phyloP scores from a whole-genome alignment of 192 early-diverging fungal species.

The Linnemannia exigua region DNA sequence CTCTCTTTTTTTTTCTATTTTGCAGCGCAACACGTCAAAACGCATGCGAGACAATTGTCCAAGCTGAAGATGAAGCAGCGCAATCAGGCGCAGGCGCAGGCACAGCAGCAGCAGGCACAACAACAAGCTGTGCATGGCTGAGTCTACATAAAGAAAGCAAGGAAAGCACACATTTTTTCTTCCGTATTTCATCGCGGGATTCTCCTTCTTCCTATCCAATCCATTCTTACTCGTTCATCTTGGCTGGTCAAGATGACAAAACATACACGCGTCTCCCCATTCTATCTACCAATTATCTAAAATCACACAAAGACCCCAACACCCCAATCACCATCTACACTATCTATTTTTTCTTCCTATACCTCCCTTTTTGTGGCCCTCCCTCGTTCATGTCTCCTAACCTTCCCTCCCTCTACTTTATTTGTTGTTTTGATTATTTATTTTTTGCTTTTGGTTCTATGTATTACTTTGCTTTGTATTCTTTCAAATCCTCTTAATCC shows the following conservation, averaged over 20 bases:
- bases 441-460: not conserved
- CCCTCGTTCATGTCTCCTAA: not conserved
- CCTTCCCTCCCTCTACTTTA: not conserved
- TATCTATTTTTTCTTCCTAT: not conserved
- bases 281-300: not conserved
- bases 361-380: not conserved
- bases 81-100: conserved; percentile 45
- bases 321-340: not conserved
- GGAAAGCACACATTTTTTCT: not conserved
- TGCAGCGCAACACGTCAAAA: conserved; percentile 70
- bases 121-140: not conserved
- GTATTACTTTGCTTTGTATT: conserved; percentile 2
- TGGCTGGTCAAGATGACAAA: not conserved
- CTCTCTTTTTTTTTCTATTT: not conserved
- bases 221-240: not conserved
- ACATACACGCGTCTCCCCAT: not conserved
- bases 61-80: conserved; percentile 45
- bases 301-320: not conserved
- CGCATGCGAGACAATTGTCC: conserved; percentile 57
- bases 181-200: not conserved
- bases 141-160: not conserved
- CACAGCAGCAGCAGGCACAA: conserved; percentile 24
- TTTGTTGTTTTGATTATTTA: not conserved
- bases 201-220: not conserved
- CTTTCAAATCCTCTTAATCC: not conserved